phyloP scores from a whole-genome alignment of 2,329 filamentous ascomycete species.

The Venturia nashicola region DNA sequence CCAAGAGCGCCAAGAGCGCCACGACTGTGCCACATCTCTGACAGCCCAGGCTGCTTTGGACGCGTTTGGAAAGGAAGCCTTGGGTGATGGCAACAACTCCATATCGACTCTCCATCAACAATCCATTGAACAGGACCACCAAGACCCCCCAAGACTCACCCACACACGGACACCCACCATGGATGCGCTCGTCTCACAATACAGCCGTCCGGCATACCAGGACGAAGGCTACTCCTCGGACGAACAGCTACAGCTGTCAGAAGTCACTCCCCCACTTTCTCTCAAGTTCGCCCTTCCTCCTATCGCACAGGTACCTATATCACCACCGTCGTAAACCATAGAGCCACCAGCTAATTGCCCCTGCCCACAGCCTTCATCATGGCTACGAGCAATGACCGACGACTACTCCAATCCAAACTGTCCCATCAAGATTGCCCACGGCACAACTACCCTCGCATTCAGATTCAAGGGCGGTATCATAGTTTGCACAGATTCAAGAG shows the following conservation, averaged over 20 bases:
- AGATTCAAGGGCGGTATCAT: conserved; percentile 98
- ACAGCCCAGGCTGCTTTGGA: background rate
- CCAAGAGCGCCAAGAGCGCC: background rate
- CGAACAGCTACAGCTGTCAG: conserved; percentile 58
- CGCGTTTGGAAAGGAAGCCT: background rate
- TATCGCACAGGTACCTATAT: conserved; percentile 64
- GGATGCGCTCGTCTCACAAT: conserved; percentile 88
- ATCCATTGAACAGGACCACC: background rate
- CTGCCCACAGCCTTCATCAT: conserved; percentile 62
- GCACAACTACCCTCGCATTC: conserved; percentile 95
- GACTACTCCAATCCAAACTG: conserved; percentile 91
- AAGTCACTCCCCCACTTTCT: conserved; percentile 63
- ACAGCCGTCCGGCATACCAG: conserved; percentile 66
- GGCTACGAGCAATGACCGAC: conserved; percentile 94
- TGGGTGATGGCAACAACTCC: too few species aligned
- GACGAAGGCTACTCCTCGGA: conserved; percentile 63
- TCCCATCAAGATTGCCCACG: conserved; percentile 98
- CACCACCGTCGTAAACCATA: background rate
- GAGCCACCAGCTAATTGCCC: conserved; percentile 10
- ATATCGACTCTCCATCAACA: background rate
- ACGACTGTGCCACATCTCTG: background rate
- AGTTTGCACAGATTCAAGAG: conserved; percentile 93
- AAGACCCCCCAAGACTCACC: background rate
- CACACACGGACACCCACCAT: conserved; percentile 36
- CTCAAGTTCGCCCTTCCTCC: conserved; percentile 94